Base-by-base conservation (phyloP, 352 stramenopile genomes). In the Globisporangium cylindrosporum region DNA sequence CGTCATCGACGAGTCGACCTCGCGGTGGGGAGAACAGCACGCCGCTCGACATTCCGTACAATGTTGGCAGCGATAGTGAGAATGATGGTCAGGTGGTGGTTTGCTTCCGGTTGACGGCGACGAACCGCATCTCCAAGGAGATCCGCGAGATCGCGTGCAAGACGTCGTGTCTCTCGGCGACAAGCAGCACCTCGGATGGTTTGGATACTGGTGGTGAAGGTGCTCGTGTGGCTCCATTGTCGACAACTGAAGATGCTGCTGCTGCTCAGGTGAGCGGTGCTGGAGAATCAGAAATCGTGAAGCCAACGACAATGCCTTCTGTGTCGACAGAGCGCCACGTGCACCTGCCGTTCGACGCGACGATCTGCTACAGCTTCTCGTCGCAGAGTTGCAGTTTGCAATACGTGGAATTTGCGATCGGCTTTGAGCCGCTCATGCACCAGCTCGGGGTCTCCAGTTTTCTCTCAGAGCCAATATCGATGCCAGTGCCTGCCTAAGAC, bases 321-420 rank as follows among this genome's bases (percentile, higher is more conserved):
- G 18, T 32, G 18, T 38, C 63, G 20, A 71, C 63, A 10, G 88
- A 95, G 66, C 80, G 86, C 32, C 88, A 95, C 57, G 81, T 92
- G 32, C 86, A 93, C 48, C 64, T 95, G 43, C 76, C 83, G 4
- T 84, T 78, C 55, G 86, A 94, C 66, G 86, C 84, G 27, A 91
- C 93, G 77, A 92, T 95, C 64, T 94, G 84, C 73, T 95, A 93
- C 69, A 89, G 77, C 73, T 95, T 95, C 59, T 74, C 81, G 20
- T 51, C 67, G 18, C 43, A 51, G 43, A 51, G 18, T 6, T 67
- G 75, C 20, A 81, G 64, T 34, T 68, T 95, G 7, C 86, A 95
- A 67, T 94, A 95, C 73, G 74, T 95, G 59, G 88, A 95, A 73
- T 94, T 94, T 67, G 88, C 88, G 9, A 93, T 95, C 64, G 86